Base-by-base conservation (phyloP, 441 rosid genomes). In the Populus trichocarpa region DNA sequence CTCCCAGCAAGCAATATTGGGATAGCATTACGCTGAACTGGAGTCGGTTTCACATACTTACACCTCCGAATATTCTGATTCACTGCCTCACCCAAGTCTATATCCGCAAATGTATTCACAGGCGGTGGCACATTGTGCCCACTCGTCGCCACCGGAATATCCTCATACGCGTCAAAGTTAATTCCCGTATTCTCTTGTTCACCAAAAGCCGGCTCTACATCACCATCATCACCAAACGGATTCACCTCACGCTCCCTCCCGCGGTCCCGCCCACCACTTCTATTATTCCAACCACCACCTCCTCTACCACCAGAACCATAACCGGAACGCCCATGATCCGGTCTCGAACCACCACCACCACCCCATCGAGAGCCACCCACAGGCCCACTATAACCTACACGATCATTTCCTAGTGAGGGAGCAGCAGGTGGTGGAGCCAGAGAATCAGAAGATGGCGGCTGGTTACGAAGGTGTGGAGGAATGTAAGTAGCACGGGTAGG, bases 151-250 rank as follows among this genome's bases (percentile, higher is more conserved):
- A 94, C 91, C 4, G 95, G 96, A 79, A 94, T 94, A 83, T 94
- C 97, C 82, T 94, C 98, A 84, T 92, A 94, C 0, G 98, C 96
- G 77, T 91, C 97, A 77, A 94, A 94, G 81, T 94, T 94, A 69
- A 94, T 92, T 67, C 88, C 96, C 5, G 92, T 80, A 77, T 82
- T 91, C 78, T 92, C 93, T 82, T 83, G 94, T 75, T 87, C 96
- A n/a, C 26, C 71, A 85, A 85, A 79, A 13, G 74, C 70, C 69
- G 79, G 46, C 46, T 87, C 92, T 6, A 42, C 66, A 71, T 81
- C 87, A 28, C 78, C 90, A 69, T 89, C 89, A 70, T 89, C 87
- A 57, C 84, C 92, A 86, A 94, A 94, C n/a, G 98, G 97, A 79
- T 92, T 94, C 72, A 85, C 89, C 84, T 92, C 96, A 78, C 89